A percentile compares a stretch with the other conserved stretches of the same genome.
Evolutionary conservation across 2,329 filamentous ascomycete genomes (phyloP).

Genomic region (Fusarium virguliforme): DNA sequence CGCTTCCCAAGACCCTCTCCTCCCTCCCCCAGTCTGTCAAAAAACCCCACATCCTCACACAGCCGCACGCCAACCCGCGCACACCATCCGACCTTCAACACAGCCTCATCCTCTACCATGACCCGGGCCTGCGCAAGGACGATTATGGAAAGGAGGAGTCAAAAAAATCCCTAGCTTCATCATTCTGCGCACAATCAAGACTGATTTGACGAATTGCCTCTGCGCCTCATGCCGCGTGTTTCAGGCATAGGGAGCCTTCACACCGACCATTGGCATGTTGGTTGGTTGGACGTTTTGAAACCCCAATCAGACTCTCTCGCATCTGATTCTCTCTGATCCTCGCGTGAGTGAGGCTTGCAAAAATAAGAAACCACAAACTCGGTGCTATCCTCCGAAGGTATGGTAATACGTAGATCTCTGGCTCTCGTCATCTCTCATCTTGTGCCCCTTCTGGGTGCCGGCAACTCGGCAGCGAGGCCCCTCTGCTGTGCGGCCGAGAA

Average conservation of each 20-base stretch:
- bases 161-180: background rate
- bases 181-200: background rate
- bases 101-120: slow-evolving; percentile 39
- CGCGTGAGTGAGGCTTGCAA: background rate
- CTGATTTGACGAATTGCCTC: background rate
- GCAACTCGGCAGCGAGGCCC: slow-evolving; percentile 15
- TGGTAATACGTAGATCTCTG: slow-evolving; percentile 3
- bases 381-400: background rate
- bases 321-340: background rate
- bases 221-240: slow-evolving; percentile 28
- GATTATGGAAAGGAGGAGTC: slow-evolving; percentile 3
- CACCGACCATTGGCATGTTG: background rate
- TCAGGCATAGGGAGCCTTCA: slow-evolving; percentile 17
- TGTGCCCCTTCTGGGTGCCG: background rate
- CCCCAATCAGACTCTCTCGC: slow-evolving; percentile 1
- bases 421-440: slow-evolving; percentile 15
- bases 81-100: slow-evolving; percentile 32
- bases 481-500: background rate
- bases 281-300: background rate
- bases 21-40: slow-evolving; percentile 23
- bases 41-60: slow-evolving; percentile 22
- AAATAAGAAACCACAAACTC: background rate
- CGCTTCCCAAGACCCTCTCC: background rate
- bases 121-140: slow-evolving; percentile 23
- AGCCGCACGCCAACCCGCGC: slow-evolving; percentile 32